These are phyloP conservation scores for Leptomonas pyrrhocoris DNA, from an alignment of 208 protist genomes.

Conservation along the genomic window DNA sequence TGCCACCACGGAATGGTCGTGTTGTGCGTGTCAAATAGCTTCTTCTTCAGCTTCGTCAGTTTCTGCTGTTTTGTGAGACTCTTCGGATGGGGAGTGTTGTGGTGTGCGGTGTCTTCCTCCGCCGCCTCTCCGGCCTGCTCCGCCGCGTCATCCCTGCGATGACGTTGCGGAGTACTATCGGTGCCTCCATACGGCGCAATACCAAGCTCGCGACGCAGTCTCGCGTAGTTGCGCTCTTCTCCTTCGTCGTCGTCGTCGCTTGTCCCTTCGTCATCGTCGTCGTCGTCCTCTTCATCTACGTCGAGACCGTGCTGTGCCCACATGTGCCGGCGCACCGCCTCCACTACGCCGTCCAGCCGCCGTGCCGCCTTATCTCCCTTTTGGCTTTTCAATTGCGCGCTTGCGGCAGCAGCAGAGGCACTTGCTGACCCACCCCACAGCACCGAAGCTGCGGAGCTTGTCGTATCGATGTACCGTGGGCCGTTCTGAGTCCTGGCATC, in stretches of 20 bases:
- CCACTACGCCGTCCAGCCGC: slow-evolving; percentile 6
- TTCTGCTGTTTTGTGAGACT: slow-evolving; percentile 10
- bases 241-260: slow-evolving; percentile 1
- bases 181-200: slow-evolving; percentile 8
- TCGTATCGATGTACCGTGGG: not conserved
- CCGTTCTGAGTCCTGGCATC: not conserved
- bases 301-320: slow-evolving; percentile 19
- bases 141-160: not conserved
- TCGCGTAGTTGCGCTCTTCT: not conserved
- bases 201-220: slow-evolving; percentile 12
- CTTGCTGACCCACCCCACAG: not conserved
- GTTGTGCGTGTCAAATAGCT: slow-evolving; percentile 58
- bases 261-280: slow-evolving; percentile 7
- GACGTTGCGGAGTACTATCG: not conserved
- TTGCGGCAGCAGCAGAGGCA: not conserved
- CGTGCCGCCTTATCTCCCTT: not conserved
- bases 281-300: slow-evolving; percentile 19
- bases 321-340: slow-evolving; percentile 14
- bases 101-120: slow-evolving; percentile 16
- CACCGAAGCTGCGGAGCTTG: not conserved
- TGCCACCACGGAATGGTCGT: slow-evolving; percentile 75
- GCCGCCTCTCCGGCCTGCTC: slow-evolving; percentile 15
- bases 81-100: slow-evolving; percentile 4
- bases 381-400: not conserved
- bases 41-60: slow-evolving; percentile 9